Conservation (phyloP, 2,329 filamentous ascomycete species). For the Neurospora sp. region DNA sequence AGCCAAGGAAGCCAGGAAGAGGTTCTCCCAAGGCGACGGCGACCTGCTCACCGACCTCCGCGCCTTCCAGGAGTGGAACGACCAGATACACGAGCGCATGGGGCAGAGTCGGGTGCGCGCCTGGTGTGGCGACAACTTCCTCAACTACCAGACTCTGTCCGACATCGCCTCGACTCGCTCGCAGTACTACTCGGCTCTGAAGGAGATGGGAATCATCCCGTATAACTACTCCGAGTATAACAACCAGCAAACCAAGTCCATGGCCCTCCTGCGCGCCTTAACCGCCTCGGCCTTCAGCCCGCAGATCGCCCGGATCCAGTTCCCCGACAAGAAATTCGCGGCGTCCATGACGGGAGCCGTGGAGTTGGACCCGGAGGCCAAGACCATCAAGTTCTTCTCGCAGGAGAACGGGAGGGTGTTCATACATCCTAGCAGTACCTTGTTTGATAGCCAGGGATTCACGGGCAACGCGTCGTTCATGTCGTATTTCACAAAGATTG, state of each 20-base stretch:
- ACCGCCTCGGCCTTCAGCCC: conserved; percentile 69
- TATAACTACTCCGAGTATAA: conserved; percentile 15
- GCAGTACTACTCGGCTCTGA: conserved; percentile 77
- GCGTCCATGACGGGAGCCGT: conserved; percentile 80
- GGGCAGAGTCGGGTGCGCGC: conserved; percentile 54
- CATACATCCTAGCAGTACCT: conserved; percentile 77
- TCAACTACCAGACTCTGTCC: conserved; percentile 71
- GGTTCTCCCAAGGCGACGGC: conserved; percentile 69
- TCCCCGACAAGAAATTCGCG: conserved; percentile 93
- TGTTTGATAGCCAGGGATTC: conserved; percentile 77
- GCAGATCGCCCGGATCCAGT: conserved; percentile 83
- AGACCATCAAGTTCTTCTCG: conserved; percentile 86
- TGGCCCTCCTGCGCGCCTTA: conserved; percentile 54
- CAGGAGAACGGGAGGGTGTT: conserved; percentile 82
- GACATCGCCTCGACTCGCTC: conserved; percentile 81
- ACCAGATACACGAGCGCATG: conserved; percentile 42
- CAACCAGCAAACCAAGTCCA: conserved; percentile 23
- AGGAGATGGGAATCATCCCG: conserved; percentile 65
- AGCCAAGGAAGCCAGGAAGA: conserved; percentile 63
- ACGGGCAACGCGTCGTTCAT: conserved; percentile 67
- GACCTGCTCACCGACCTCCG: conserved; percentile 81
- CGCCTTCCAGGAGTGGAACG: conserved; percentile 74
- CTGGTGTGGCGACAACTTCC: conserved; percentile 80
- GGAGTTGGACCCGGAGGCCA: conserved; percentile 84
- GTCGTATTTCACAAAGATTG: conserved; percentile 85